Conservation (phyloP, 2,329 filamentous ascomycete genomes). For the Aspergillus novoparasiticus region DNA sequence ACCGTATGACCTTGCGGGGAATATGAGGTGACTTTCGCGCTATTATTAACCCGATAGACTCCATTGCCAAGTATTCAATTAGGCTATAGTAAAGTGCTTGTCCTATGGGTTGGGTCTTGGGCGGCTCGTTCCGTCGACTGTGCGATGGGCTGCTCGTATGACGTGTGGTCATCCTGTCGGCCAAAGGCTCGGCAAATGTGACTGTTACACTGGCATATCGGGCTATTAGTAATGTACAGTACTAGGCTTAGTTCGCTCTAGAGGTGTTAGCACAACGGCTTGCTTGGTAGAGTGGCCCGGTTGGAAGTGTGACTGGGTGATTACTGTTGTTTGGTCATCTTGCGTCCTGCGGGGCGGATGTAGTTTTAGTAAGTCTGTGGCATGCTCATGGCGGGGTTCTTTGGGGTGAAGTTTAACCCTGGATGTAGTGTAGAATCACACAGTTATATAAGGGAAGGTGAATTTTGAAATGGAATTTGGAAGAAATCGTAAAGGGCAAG, state of each 20-base stretch:
- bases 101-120: background rate
- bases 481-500: too few relatives aligned
- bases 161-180: too few relatives aligned
- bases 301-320: background rate
- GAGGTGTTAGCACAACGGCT: background rate
- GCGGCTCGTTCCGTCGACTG: background rate
- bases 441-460: accelerated
- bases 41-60: background rate
- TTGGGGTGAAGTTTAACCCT: too few relatives aligned
- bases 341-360: background rate
- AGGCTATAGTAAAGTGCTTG: background rate
- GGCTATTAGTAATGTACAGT: background rate
- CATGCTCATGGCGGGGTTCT: too few relatives aligned
- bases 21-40: background rate
- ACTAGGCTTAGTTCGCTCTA: background rate
- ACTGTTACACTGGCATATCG: background rate
- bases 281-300: background rate
- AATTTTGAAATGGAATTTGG: too few relatives aligned
- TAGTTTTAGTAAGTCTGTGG: background rate
- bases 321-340: background rate
- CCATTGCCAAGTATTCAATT: background rate
- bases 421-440: too few relatives aligned
- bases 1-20: background rate
- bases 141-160: too few relatives aligned
- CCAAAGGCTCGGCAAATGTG: background rate